Evolutionary conservation across 345 rosid genomes (phyloP).

Genomic region (Raphanus sativus): DNA sequence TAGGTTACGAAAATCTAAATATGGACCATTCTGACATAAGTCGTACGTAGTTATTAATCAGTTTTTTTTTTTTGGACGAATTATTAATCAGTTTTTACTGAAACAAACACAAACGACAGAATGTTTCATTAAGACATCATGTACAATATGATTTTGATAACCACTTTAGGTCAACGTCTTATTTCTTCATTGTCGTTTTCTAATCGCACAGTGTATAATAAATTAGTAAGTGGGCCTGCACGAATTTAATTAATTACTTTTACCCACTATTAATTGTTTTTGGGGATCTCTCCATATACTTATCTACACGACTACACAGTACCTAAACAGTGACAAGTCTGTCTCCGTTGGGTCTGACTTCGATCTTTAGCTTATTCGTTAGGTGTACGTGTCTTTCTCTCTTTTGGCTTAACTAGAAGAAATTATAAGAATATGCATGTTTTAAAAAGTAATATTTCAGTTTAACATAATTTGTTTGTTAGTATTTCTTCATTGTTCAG

Average conservation of each 20-base stretch:
- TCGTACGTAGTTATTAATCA: conserved; percentile 14
- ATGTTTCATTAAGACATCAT: conserved; percentile 18
- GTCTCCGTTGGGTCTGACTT: conserved; percentile 9
- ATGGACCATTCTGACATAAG: conserved; percentile 9
- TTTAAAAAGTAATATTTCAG: background rate
- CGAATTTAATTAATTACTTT: background rate
- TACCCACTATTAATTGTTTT: background rate
- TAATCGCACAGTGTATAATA: conserved; percentile 7
- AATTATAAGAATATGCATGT: background rate
- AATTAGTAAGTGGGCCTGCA: background rate
- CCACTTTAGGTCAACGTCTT: conserved; percentile 32
- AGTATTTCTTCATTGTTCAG: background rate
- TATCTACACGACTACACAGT: background rate
- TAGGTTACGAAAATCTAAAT: background rate
- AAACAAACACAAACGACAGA: conserved; percentile 27
- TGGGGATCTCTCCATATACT: background rate
- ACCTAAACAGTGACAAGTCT: conserved; percentile 26
- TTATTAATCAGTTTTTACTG: background rate
- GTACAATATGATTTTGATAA: conserved; percentile 22
- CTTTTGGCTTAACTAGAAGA: background rate
- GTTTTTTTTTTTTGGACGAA: too few relatives aligned
- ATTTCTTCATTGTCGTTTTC: conserved; percentile 29
- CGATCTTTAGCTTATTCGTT: conserved; percentile 7
- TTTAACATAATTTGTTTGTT: background rate
- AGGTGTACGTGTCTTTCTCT: conserved; percentile 14